phyloP scores from a whole-genome alignment of 208 protist species.

The Ichthyophonus hoferi region DNA sequence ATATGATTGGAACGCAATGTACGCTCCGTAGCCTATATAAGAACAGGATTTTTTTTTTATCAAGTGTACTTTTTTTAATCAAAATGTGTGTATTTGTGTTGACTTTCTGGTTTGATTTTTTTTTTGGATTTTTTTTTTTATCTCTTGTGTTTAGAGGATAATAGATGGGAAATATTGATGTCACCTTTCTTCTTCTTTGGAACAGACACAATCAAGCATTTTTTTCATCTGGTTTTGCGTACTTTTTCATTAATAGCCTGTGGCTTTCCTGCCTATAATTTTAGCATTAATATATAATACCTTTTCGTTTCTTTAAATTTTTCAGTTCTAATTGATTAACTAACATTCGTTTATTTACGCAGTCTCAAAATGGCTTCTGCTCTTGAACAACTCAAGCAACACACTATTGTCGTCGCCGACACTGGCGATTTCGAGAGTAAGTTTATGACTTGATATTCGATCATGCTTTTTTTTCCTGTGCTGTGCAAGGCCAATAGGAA shows the following conservation, averaged over 20 bases:
- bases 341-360: background rate
- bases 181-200: background rate
- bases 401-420: slow-evolving; percentile 83
- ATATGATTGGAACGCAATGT: too few species aligned
- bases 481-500: too few species aligned
- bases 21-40: background rate
- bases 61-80: background rate
- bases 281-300: background rate
- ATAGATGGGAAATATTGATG: background rate
- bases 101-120: background rate
- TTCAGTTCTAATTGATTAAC: background rate
- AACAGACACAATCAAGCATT: background rate
- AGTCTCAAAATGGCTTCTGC: background rate
- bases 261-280: background rate
- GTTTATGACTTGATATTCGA: too few species aligned
- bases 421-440: slow-evolving; percentile 84
- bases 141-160: background rate
- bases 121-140: background rate
- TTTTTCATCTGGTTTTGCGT: background rate
- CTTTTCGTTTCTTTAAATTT: background rate
- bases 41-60: background rate
- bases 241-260: background rate
- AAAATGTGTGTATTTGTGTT: background rate
- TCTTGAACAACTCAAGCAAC: slow-evolving; percentile 49
- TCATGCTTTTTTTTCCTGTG: too few species aligned